A percentile compares a stretch with the other conserved stretches of the same genome.
Conservation (phyloP, 495 filamentous ascomycete genomes). For the Neurospora sp. region DNA sequence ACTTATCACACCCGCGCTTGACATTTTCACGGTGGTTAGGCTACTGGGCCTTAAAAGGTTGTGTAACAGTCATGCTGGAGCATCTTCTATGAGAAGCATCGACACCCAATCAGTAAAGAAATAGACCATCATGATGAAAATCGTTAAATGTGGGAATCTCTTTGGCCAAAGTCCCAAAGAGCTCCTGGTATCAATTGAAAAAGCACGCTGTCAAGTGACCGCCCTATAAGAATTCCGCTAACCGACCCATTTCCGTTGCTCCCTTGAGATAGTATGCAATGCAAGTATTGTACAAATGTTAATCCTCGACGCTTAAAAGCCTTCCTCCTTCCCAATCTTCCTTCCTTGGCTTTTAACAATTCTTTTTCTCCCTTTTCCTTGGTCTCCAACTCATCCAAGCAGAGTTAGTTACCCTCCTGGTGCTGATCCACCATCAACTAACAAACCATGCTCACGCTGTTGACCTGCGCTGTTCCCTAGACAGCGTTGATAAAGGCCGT, state of each 20-base stretch:
- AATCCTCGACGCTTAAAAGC: not conserved
- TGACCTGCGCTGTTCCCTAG: conserved; percentile 1
- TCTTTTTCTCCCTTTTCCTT: not conserved
- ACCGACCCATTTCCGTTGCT: not conserved
- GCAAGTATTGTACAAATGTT: not conserved
- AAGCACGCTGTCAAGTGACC: not conserved
- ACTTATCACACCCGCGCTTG: not conserved
- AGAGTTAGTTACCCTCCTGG: not conserved
- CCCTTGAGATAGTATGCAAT: not conserved
- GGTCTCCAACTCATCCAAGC: not conserved
- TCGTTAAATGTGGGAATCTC: not conserved
- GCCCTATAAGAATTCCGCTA: not conserved
- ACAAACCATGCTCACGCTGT: not conserved
- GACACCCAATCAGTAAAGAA: not conserved
- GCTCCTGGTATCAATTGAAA: not conserved
- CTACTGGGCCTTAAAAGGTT: not conserved
- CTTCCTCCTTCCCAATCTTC: not conserved
- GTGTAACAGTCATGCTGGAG: not conserved
- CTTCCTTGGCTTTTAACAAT: not conserved
- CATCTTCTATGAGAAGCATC: not conserved
- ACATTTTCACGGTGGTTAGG: not conserved
- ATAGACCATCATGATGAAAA: not conserved
- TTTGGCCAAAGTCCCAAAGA: not conserved
- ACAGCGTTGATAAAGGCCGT: conserved; percentile 23
- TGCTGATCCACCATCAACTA: not conserved